Evolutionary conservation across 2,329 filamentous ascomycete genomes (phyloP), one percentile per base, ranked within the genome.

Genomic region (Cordyceps cateniannulata): DNA sequence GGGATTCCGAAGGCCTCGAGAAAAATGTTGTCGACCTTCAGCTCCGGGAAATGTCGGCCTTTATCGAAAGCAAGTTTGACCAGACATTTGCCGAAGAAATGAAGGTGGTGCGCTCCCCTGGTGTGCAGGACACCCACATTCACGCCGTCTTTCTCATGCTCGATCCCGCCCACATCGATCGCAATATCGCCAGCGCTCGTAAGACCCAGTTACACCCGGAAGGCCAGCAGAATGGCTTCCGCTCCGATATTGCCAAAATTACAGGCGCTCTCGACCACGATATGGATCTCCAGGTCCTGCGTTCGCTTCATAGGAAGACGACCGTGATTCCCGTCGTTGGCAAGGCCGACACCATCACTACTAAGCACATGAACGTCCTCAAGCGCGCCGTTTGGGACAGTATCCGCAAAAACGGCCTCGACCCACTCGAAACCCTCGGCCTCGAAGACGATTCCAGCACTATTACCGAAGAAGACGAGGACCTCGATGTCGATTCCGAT

Each of bases 31-130:
- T 97, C 56, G 95, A 98, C 73, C 84, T 98, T 65, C 95, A 99
- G 75, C 80, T 99, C 66, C 86, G 93, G 63, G 91, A 96, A 72
- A 93, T 98, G 80, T 88, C 89, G 38, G 83, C 88, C 9, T 99
- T 99, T 77, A 80, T 99, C 62, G 95, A 99, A 79, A 93, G 89
- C 79, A 98, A 98, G 75, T 99, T 99, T 68, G 93, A 99, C 73
- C 95, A 99, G 70, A 98, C 95, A 0, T 96, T 99, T 72, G 86
- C 86, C 53, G 95, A 99, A 76, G 95, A 99, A 79, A 96, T 96
- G 83, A 98, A 97, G 79, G 93, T 99, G 51, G 82, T 97, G 64
- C 89, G 95, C 69, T 92, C 93, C 58, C 93, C 95, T 27, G 93
- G 93, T 60, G 89, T 91, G 65, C 90, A 92, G 72, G 95, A 99